A percentile compares a stretch with the other conserved stretches of the same genome.
phyloP scores from a whole-genome alignment of 2,329 filamentous ascomycete genomes.

The Clonostachys rosea region DNA sequence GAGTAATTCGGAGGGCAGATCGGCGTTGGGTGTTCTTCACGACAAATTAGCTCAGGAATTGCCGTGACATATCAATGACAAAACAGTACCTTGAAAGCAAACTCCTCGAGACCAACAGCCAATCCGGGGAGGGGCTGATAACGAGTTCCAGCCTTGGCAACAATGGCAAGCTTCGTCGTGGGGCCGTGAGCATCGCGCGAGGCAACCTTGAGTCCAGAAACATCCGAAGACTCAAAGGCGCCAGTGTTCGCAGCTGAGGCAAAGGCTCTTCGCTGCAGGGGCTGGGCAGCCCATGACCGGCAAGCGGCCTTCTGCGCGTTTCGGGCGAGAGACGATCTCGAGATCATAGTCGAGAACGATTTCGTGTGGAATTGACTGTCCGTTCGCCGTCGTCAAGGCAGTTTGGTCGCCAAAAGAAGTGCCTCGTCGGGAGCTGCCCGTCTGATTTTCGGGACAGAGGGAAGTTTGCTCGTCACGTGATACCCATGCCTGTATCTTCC shows the following conservation, averaged over 20 bases:
- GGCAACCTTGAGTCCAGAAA: constrained; percentile 86
- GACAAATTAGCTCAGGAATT: constrained; percentile 41
- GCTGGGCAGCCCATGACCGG: constrained; percentile 51
- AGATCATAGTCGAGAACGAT: constrained; percentile 56
- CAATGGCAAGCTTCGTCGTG: constrained; percentile 85
- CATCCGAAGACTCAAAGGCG: constrained; percentile 83
- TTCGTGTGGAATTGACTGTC: constrained; percentile 51
- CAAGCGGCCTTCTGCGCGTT: constrained; percentile 54
- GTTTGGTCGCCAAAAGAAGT: constrained; percentile 34
- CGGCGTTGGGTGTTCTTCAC: constrained; percentile 77
- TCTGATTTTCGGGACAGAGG: constrained; percentile 35
- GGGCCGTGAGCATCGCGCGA: constrained; percentile 84
- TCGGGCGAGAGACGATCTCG: constrained; percentile 55
- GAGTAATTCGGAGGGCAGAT: constrained; percentile 86
- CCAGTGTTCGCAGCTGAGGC: constrained; percentile 63
- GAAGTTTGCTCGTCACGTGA: constrained; percentile 30
- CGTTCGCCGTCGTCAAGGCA: constrained; percentile 31
- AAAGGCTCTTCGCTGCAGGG: constrained; percentile 45
- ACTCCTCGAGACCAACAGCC: constrained; percentile 85
- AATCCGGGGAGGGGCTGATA: constrained; percentile 89
- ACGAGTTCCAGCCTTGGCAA: constrained; percentile 90
- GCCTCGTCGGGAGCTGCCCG: constrained; percentile 35
- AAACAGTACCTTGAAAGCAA: constrained; percentile 82
- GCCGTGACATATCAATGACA: background rate
- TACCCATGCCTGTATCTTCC: constrained; percentile 6